Base-by-base conservation (phyloP, 805 yeast species). In the Candida xyloterini region DNA sequence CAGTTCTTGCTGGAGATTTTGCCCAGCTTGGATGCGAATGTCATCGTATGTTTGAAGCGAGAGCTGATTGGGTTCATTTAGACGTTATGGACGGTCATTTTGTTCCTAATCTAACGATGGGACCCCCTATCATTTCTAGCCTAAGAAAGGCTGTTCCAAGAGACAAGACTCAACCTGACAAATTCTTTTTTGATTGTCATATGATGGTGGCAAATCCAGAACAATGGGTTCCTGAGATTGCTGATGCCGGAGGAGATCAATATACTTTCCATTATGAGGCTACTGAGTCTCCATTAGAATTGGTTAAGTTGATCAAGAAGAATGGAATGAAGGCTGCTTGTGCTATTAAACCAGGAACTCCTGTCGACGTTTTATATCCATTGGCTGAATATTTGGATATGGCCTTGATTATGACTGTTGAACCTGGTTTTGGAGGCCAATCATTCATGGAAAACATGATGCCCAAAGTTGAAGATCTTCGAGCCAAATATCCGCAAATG, bases 361-460 rank as follows among this genome's bases (percentile, higher is more conserved):
- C 93, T 0, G 95, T 85, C 23, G 95, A 84, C 42, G 95, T 78
- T 3, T 73, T 90, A 30, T 80, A 71, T 54, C 90, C 86, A 21
- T 66, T 86, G 44, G 91, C 83, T 20, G 82, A 82, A 33, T 70
- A 77, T 40, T 72, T 93, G 51, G 98, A 93, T 62, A 87, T 91
- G 96, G 90, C 88, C 11, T 72, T 93, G 43, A 83, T 93, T 29
- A 93, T 93, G 98, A 93, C 99, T 2, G 99, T 93, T 23, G 99
- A 93, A 67, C 99, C 99, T 10, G 99, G 99, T 1, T 93, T 93
- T 60, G 99, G 99, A 20, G 99, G 99, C 37, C 99, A 93, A 67
- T 84, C 84, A 62, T 93, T 93, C 71, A 90, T 87, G 96, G 69
- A 79, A 16, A 85, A 79, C 45, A 90, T 91, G 96, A 90, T 93